Evolutionary conservation across 2,329 filamentous ascomycete genomes (phyloP).

Genomic region (Stagonosporopsis vannaccii): DNA sequence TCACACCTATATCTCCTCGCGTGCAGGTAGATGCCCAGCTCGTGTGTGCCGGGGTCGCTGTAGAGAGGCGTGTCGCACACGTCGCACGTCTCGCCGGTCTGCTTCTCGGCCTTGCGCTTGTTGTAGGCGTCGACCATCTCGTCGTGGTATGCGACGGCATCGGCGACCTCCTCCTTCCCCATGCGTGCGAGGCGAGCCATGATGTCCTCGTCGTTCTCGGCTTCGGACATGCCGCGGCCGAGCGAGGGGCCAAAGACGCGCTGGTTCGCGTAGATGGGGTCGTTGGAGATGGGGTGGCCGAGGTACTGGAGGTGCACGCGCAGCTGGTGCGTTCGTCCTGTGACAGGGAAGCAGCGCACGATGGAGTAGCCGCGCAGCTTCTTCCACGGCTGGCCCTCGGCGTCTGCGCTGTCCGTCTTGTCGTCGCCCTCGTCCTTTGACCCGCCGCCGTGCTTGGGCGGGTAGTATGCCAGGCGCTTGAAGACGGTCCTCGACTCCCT

Average conservation of each 20-base stretch:
- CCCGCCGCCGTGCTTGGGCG: conserved; percentile 54
- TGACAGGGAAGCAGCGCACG: conserved; percentile 91
- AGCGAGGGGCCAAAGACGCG: conserved; percentile 87
- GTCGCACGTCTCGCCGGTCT: conserved; percentile 84
- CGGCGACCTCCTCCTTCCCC: conserved; percentile 92
- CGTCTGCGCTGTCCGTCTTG: conserved; percentile 23
- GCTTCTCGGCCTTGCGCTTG: conserved; percentile 88
- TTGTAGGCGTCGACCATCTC: conserved; percentile 92
- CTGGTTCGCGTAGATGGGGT: conserved; percentile 96
- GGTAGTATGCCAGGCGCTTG: conserved; percentile 90
- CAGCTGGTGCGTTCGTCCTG: conserved; percentile 92
- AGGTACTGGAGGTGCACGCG: conserved; percentile 94
- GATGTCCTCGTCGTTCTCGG: conserved; percentile 85
- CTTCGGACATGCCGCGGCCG: conserved; percentile 70
- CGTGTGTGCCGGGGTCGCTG: conserved; percentile 87
- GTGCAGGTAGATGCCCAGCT: conserved; percentile 92
- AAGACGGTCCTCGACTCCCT: conserved; percentile 92
- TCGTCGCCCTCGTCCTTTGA: conserved; percentile 21
- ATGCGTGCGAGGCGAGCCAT: conserved; percentile 85
- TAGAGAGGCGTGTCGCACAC: conserved; percentile 89
- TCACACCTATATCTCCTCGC: conserved; percentile 88
- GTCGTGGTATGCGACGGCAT: conserved; percentile 91
- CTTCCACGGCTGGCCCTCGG: conserved; percentile 57
- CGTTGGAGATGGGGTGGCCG: conserved; percentile 94
- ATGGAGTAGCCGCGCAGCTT: conserved; percentile 83